These are phyloP conservation scores for Ramaria rubella DNA, from an alignment of 768 basidiomycete species.

Conservation along the genomic window DNA sequence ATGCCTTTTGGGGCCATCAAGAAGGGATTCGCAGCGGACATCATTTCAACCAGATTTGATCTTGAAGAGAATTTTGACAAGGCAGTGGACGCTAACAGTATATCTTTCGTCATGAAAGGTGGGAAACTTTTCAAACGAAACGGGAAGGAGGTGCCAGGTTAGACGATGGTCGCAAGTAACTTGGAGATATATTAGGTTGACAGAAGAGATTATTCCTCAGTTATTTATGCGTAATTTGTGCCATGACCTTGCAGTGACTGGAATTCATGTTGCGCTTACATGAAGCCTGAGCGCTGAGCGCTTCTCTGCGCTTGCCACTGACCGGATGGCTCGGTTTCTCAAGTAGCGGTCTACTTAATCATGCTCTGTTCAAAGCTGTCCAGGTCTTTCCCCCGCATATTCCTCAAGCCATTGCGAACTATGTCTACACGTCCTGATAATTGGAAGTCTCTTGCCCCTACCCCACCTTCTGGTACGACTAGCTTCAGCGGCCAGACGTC, in stretches of 20 bases:
- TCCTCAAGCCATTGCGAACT: not conserved
- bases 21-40: constrained; percentile 50
- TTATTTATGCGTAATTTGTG: too few relatives aligned
- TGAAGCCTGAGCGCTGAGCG: too few relatives aligned
- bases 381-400: not conserved
- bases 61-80: constrained; percentile 34
- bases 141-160: constrained; percentile 20
- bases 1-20: constrained; percentile 50
- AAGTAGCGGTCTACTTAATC: not conserved
- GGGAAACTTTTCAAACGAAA: constrained; percentile 41
- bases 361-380: not conserved
- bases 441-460: constrained; percentile 72
- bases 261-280: too few relatives aligned
- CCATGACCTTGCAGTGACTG: too few relatives aligned
- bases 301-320: too few relatives aligned
- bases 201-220: too few relatives aligned
- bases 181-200: too few relatives aligned
- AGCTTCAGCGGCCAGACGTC: constrained; percentile 61
- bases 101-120: constrained; percentile 55
- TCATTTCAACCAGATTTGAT: constrained; percentile 34
- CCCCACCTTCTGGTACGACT: constrained; percentile 40
- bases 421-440: constrained; percentile 33
- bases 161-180: too few relatives aligned
- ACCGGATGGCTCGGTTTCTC: too few relatives aligned
- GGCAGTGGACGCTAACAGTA: constrained; percentile 40